phyloP scores from a whole-genome alignment of 2,329 filamentous ascomycete species.

The Paraphoma sp. region DNA sequence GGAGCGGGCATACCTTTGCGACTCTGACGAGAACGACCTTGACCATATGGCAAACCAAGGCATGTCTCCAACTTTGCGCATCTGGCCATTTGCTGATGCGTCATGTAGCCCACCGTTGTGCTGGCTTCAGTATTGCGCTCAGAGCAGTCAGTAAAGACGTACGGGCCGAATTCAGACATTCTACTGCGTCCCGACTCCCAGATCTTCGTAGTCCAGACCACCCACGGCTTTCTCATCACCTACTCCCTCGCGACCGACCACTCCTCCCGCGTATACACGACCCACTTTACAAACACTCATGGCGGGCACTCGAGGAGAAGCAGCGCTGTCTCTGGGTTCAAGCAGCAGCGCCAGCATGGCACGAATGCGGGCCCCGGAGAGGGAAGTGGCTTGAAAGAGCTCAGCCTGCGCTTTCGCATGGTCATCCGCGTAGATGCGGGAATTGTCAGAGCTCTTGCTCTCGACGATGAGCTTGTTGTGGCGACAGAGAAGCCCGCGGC shows the following conservation, averaged over 20 bases:
- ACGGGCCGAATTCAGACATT: constrained; percentile 84
- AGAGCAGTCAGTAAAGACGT: constrained; percentile 76
- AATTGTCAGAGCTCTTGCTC: constrained; percentile 83
- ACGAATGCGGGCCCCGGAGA: constrained; percentile 74
- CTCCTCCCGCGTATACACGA: constrained; percentile 82
- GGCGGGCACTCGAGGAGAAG: constrained; percentile 57
- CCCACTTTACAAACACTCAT: constrained; percentile 70
- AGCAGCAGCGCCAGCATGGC: constrained; percentile 46
- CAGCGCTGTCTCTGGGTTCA: constrained; percentile 49
- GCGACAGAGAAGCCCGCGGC: constrained; percentile 90
- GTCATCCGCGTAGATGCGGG: constrained; percentile 98
- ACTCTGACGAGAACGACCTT: constrained; percentile 85
- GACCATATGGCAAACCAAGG: constrained; percentile 97
- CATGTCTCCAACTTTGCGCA: constrained; percentile 50
- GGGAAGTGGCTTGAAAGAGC: constrained; percentile 79
- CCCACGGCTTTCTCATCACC: constrained; percentile 86
- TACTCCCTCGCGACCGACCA: constrained; percentile 90
- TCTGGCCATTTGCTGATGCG: constrained; percentile 27
- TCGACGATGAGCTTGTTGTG: constrained; percentile 92
- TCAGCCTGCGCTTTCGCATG: constrained; percentile 93
- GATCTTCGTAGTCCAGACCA: constrained; percentile 89
- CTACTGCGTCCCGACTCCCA: constrained; percentile 89
- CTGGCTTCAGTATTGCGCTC: constrained; percentile 87
- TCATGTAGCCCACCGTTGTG: constrained; percentile 79
- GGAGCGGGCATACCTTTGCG: constrained; percentile 83